phyloP scores from a whole-genome alignment of 2,329 filamentous ascomycete species.

The Pleurostoma richardsiae region DNA sequence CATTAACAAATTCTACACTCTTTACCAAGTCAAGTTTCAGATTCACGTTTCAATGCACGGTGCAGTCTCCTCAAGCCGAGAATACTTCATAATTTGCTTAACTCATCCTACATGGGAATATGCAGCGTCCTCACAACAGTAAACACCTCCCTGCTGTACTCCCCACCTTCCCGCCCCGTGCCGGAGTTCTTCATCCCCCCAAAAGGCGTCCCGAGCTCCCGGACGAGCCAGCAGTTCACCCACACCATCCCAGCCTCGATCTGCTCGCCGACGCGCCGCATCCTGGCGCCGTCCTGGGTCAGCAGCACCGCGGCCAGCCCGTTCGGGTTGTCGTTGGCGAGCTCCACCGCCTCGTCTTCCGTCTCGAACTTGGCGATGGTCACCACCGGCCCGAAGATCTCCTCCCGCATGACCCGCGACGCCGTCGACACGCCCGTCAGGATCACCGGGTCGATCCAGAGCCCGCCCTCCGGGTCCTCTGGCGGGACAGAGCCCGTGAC shows the following conservation, averaged over 20 bases:
- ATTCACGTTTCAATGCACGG: background rate
- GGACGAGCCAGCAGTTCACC: constrained; percentile 26
- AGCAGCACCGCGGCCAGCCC: constrained; percentile 22
- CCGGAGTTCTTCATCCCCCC: constrained; percentile 27
- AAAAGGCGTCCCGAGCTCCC: constrained; percentile 25
- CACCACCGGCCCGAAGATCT: constrained; percentile 37
- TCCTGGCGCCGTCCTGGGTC: constrained; percentile 20
- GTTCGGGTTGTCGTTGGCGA: constrained; percentile 22
- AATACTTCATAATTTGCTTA: background rate
- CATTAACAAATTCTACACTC: no score
- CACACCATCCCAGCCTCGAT: constrained; percentile 24
- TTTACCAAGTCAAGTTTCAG: no score
- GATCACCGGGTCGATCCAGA: constrained; percentile 21
- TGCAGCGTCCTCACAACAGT: constrained; percentile 23
- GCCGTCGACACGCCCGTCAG: constrained; percentile 15
- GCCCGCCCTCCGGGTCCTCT: constrained; percentile 10
- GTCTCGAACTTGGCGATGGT: constrained; percentile 27
- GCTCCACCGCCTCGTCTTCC: constrained; percentile 17
- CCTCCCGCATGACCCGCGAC: constrained; percentile 26
- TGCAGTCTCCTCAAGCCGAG: background rate
- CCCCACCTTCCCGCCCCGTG: constrained; percentile 22
- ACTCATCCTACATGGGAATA: constrained; percentile 11
- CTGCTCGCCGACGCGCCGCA: constrained; percentile 22
- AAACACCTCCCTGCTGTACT: constrained; percentile 25
- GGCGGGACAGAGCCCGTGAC: constrained; percentile 13